These are phyloP conservation scores for Elsinoe australis DNA, from an alignment of 2,329 filamentous ascomycete species.

Conservation along the genomic window DNA sequence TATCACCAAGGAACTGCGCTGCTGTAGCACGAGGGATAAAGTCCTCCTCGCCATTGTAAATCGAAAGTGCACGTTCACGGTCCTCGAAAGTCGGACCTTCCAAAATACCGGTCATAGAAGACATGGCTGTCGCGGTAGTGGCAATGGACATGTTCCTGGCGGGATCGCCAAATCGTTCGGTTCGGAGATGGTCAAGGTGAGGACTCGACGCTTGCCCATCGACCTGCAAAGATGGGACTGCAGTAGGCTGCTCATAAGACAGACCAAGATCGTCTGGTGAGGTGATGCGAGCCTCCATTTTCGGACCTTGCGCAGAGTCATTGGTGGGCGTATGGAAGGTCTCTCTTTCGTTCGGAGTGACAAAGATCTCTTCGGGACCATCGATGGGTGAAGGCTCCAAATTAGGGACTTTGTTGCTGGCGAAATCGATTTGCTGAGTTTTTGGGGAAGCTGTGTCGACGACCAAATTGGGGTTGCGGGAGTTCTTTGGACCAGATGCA, in stretches of 20 bases:
- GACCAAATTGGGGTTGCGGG: slow-evolving; percentile 3
- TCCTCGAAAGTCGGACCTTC: slow-evolving; percentile 58
- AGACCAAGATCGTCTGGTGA: slow-evolving; percentile 30
- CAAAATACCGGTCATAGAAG: slow-evolving; percentile 20
- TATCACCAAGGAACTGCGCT: slow-evolving; percentile 79
- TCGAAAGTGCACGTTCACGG: slow-evolving; percentile 66
- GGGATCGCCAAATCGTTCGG: slow-evolving; percentile 3
- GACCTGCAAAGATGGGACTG: slow-evolving; percentile 35
- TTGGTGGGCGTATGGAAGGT: slow-evolving; percentile 19
- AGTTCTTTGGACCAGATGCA: too few relatives aligned
- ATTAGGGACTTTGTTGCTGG: neutral
- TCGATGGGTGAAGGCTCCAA: neutral
- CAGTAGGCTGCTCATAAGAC: slow-evolving; percentile 34
- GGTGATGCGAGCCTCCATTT: slow-evolving; percentile 41
- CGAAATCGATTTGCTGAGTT: neutral
- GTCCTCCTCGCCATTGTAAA: slow-evolving; percentile 78
- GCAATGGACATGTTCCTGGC: slow-evolving; percentile 15
- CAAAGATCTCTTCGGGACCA: slow-evolving; percentile 3
- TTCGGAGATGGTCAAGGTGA: neutral
- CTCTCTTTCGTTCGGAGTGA: slow-evolving; percentile 8
- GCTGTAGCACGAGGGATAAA: slow-evolving; percentile 72
- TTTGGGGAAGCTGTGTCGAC: slow-evolving; percentile 10
- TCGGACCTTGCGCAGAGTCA: slow-evolving; percentile 33
- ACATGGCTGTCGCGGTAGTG: slow-evolving; percentile 15
- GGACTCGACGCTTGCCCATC: slow-evolving; percentile 38